Evolutionary conservation across 805 yeast genomes (phyloP).

Genomic region (Candida chilensis): DNA sequence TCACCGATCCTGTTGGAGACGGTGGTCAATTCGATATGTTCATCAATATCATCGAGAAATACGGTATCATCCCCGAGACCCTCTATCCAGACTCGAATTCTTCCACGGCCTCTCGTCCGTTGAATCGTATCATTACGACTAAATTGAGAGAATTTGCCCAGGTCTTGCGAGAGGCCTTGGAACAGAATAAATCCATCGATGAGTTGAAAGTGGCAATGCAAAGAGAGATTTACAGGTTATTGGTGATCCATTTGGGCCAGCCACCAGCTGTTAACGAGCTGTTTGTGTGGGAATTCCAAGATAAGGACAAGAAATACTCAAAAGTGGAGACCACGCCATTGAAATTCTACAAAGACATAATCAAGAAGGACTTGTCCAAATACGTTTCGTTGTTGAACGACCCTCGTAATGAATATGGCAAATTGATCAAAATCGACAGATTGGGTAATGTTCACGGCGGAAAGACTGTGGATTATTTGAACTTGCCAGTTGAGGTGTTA

Average conservation of each 20-base stretch:
- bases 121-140: constrained; percentile 57
- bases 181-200: constrained; percentile 27
- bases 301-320: constrained; percentile 46
- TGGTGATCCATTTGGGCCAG: constrained; percentile 63
- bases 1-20: constrained; percentile 62
- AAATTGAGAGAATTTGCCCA: constrained; percentile 76
- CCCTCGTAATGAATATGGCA: constrained; percentile 65
- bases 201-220: constrained; percentile 35
- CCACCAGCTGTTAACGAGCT: constrained; percentile 69
- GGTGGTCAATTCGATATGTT: constrained; percentile 91
- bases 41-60: constrained; percentile 65
- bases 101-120: constrained; percentile 44
- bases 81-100: constrained; percentile 63
- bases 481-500: constrained; percentile 49
- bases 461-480: constrained; percentile 63
- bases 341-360: constrained; percentile 49
- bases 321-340: constrained; percentile 50
- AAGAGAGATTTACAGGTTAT: constrained; percentile 53
- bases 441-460: constrained; percentile 69
- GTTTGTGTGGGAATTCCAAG: constrained; percentile 68
- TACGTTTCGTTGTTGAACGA: constrained; percentile 69
- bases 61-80: constrained; percentile 72
- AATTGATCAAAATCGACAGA: constrained; percentile 61
- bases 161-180: constrained; percentile 43
- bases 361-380: constrained; percentile 41